A percentile compares a stretch with the other conserved stretches of the same genome.
Evolutionary conservation across 257 asterid species (phyloP).

Genomic region (Solanum bulbocastanum): DNA sequence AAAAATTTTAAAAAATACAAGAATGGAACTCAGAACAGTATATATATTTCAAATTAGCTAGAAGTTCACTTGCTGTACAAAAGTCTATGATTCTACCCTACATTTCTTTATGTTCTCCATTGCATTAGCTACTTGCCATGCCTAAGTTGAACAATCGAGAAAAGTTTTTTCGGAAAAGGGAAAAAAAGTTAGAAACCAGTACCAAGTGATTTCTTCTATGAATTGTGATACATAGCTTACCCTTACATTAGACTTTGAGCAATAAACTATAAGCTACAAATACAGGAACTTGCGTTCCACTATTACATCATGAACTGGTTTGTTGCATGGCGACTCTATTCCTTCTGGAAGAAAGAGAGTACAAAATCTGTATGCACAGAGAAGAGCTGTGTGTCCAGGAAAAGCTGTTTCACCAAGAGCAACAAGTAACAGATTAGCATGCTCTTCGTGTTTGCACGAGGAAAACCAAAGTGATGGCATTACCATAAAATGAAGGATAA

Average conservation of each 20-base stretch:
- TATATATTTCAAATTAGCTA: not conserved
- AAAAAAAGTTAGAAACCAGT: not conserved
- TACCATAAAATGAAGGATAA: not conserved
- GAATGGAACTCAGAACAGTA: not conserved
- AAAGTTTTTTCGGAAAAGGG: not conserved
- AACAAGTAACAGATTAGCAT: slow-evolving; percentile 9
- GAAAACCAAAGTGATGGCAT: not conserved
- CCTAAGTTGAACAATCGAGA: not conserved
- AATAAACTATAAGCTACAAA: not conserved
- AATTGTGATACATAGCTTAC: not conserved
- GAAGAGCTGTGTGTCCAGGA: slow-evolving; percentile 97
- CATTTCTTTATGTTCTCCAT: not conserved
- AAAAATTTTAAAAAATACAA: not conserved
- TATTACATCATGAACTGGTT: slow-evolving; percentile 2
- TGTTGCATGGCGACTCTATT: slow-evolving; percentile 27
- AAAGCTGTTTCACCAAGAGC: slow-evolving; percentile 47
- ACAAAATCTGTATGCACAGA: slow-evolving; percentile 96
- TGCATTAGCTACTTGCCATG: not conserved
- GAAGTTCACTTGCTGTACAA: not conserved
- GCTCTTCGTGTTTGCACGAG: not conserved
- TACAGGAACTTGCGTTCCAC: slow-evolving; percentile 32
- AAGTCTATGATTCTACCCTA: not conserved
- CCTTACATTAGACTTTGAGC: not conserved
- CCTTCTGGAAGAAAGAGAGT: slow-evolving; percentile 93
- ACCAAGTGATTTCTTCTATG: not conserved